A percentile compares a stretch with the other conserved stretches of the same genome.
phyloP scores from a whole-genome alignment of 305 asterid species.

The Solanum hybrid region DNA sequence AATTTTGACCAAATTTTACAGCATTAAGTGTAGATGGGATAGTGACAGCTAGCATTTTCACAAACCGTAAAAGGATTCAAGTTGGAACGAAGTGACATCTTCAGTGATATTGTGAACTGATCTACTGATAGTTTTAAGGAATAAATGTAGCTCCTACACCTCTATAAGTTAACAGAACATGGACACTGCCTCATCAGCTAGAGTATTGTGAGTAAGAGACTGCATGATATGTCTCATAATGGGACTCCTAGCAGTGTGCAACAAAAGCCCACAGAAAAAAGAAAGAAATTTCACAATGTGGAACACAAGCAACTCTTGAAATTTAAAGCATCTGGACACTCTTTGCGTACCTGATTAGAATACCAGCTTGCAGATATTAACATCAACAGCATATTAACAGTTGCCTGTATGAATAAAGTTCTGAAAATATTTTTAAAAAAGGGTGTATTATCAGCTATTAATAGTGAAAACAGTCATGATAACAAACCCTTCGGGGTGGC shows the following conservation, averaged over 20 bases:
- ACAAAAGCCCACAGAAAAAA: not conserved
- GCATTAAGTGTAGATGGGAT: not conserved
- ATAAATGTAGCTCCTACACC: not conserved
- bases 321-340: not conserved
- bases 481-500: too few relatives aligned
- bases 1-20: not conserved
- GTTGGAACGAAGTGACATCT: not conserved
- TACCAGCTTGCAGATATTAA: not conserved
- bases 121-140: not conserved
- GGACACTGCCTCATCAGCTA: not conserved
- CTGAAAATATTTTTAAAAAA: too few relatives aligned
- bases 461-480: too few relatives aligned
- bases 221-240: not conserved
- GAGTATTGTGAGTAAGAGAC: not conserved
- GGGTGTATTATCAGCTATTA: too few relatives aligned
- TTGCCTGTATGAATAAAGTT: too few relatives aligned
- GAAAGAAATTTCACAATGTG: not conserved
- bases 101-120: not conserved
- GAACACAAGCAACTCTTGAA: not conserved
- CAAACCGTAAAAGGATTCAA: not conserved
- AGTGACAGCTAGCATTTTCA: not conserved
- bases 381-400: not conserved
- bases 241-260: not conserved
- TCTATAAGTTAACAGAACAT: not conserved
- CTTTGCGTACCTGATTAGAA: not conserved